Base-by-base conservation (phyloP, 495 filamentous ascomycete species). In the Hypoxylon rickii region DNA sequence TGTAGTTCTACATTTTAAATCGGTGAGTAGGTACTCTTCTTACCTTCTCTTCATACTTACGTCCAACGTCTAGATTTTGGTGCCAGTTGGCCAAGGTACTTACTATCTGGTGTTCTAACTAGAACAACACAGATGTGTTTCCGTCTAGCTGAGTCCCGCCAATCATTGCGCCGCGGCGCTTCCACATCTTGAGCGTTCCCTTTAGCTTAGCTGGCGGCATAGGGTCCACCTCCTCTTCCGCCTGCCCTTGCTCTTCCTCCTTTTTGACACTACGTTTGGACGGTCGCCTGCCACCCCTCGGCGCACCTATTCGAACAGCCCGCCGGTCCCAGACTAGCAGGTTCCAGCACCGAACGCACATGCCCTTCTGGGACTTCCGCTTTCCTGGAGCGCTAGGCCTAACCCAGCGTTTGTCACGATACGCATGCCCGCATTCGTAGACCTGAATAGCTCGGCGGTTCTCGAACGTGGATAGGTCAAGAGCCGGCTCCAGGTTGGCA, bases 401-500 rank as follows among this genome's bases (percentile, higher is more conserved):
- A 3, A 51, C 13, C 7, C 32, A 40, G 33, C 11, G 16, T 0
- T 24, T 1, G 43, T 38, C 26, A 13, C 6, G 29, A 11, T n/a
- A 51, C 5, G 29, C 15, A 39, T 61, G 58, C 4, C 58, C 51
- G 37, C 58, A 61, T 7, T 51, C 40, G 26, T 61, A 55, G 24
- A 43, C 16, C 22, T 42, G 24, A 5, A 42, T 24, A 0, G 11
- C 2, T n/a, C 36, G 29, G 24, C 10, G 3, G 1, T 1, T 8
- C 10, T 7, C n/a, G 4, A 10, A 29, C 24, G 4, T 29, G 17
- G 21, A n/a, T 16, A 22, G n/a, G 8, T 17, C 19, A 51, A n/a
- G 17, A 0, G 16, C n/a, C n/a, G 46, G 16, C 32, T 50, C 40
- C n/a, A 60, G 29, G 6, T 32, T 38, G 29, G 57, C 44, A 21